phyloP scores from a whole-genome alignment of 805 yeast species.

The Saccharomycopsis sp. region DNA sequence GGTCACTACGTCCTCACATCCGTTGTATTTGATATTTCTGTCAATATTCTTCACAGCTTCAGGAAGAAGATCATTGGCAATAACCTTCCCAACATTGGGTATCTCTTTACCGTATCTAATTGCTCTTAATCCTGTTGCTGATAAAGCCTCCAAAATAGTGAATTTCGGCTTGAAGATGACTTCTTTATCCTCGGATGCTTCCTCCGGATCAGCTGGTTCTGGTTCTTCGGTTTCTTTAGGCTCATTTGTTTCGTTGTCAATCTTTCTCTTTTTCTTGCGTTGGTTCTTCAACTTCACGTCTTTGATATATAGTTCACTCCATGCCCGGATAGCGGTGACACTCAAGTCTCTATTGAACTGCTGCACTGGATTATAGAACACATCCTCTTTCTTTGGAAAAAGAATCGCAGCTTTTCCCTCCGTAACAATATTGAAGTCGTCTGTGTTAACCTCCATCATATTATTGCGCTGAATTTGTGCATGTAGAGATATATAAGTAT shows the following conservation, averaged over 20 bases:
- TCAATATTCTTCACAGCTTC: slow-evolving; percentile 81
- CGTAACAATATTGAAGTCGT: slow-evolving; percentile 35
- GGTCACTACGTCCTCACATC: slow-evolving; percentile 47
- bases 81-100: slow-evolving; percentile 61
- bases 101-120: slow-evolving; percentile 90
- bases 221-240: background rate
- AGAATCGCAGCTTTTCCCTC: slow-evolving; percentile 86
- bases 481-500: background rate
- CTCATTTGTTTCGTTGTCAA: slow-evolving; percentile 23
- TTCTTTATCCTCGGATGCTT: slow-evolving; percentile 17
- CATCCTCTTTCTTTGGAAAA: slow-evolving; percentile 69
- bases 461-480: background rate
- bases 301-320: slow-evolving; percentile 58
- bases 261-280: slow-evolving; percentile 29
- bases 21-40: slow-evolving; percentile 63
- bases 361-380: slow-evolving; percentile 93
- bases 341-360: slow-evolving; percentile 93
- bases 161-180: slow-evolving; percentile 39
- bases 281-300: slow-evolving; percentile 24
- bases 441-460: slow-evolving; percentile 23
- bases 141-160: slow-evolving; percentile 77
- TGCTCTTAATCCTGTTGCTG: slow-evolving; percentile 94
- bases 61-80: slow-evolving; percentile 85
- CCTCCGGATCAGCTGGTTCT: slow-evolving; percentile 8
- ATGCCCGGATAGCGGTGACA: slow-evolving; percentile 77